phyloP scores from a whole-genome alignment of 2,329 filamentous ascomycete genomes.

The Lizonia empirigonia region DNA sequence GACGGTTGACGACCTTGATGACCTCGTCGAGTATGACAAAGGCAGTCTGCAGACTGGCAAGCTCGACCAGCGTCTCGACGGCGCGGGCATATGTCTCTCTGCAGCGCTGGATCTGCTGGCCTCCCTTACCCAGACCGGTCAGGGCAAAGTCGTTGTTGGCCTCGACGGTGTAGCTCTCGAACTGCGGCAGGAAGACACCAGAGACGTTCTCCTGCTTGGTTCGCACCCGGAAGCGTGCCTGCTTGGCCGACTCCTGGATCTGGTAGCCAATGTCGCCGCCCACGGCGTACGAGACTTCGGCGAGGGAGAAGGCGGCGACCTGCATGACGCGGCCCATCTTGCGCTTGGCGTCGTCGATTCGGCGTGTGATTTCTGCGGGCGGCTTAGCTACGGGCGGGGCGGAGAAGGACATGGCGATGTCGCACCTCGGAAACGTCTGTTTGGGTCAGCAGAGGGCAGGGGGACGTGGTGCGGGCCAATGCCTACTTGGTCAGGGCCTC shows the following conservation, averaged over 20 bases:
- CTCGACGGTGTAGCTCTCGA: constrained; percentile 88
- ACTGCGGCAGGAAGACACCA: constrained; percentile 90
- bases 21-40: constrained; percentile 98
- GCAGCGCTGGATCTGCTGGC: constrained; percentile 93
- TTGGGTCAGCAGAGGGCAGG: not conserved
- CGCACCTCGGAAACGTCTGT: constrained; percentile 85
- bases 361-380: constrained; percentile 78
- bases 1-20: constrained; percentile 97
- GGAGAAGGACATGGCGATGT: constrained; percentile 16
- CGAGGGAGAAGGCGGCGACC: constrained; percentile 95
- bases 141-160: constrained; percentile 94
- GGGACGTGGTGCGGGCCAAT: not conserved
- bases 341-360: constrained; percentile 97
- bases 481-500: constrained; percentile 94
- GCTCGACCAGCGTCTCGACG: constrained; percentile 92
- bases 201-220: constrained; percentile 99
- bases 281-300: constrained; percentile 96
- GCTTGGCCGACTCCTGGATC: constrained; percentile 93
- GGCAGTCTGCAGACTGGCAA: constrained; percentile 94
- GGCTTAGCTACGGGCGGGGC: constrained; percentile 3
- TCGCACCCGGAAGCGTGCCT: constrained; percentile 87
- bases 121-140: constrained; percentile 94
- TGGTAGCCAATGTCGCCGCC: constrained; percentile 94
- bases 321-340: constrained; percentile 99
- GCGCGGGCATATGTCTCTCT: constrained; percentile 95